Evolutionary conservation across 768 basidiomycete species (phyloP).

Genomic region (Termitomyces heimii): DNA sequence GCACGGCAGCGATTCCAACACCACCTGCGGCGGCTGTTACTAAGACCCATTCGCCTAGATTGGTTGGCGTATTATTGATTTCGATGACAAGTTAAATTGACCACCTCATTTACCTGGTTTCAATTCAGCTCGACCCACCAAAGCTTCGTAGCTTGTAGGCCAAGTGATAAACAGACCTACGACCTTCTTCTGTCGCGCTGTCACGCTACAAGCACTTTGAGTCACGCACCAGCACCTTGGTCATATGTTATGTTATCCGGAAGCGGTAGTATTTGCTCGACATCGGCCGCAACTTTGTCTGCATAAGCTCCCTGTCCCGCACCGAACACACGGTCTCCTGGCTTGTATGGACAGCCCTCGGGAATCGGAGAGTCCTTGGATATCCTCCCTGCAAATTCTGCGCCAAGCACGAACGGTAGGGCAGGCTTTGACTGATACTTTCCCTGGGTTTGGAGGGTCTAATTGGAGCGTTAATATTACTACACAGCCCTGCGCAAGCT

Average conservation of each 20-base stretch:
- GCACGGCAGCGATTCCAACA: conserved; percentile 88
- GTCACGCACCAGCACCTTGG: conserved; percentile 68
- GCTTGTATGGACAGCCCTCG: conserved; percentile 66
- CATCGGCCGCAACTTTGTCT: conserved; percentile 61
- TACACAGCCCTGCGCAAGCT: background rate
- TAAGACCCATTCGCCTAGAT: conserved; percentile 80
- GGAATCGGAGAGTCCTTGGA: conserved; percentile 70
- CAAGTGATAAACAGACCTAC: conserved; percentile 80
- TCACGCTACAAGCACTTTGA: background rate
- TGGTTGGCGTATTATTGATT: background rate
- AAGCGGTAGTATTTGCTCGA: conserved; percentile 49
- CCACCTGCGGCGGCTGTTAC: conserved; percentile 96
- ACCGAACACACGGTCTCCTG: conserved; percentile 88
- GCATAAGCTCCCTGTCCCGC: conserved; percentile 74
- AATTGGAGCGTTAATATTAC: conserved; percentile 6
- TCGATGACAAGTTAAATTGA: background rate
- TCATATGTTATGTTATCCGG: conserved; percentile 77
- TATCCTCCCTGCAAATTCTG: conserved; percentile 82
- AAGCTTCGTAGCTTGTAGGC: conserved; percentile 90
- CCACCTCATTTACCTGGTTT: conserved; percentile 51
- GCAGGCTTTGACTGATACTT: conserved; percentile 84
- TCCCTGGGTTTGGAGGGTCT: conserved; percentile 86
- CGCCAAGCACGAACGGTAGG: conserved; percentile 79
- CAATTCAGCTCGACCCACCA: conserved; percentile 79
- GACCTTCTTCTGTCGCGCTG: background rate